A percentile compares a stretch with the other conserved stretches of the same genome.
These are phyloP conservation scores for Nadsonia commutata DNA, from an alignment of 1,139 yeast species.

Conservation along the genomic window DNA sequence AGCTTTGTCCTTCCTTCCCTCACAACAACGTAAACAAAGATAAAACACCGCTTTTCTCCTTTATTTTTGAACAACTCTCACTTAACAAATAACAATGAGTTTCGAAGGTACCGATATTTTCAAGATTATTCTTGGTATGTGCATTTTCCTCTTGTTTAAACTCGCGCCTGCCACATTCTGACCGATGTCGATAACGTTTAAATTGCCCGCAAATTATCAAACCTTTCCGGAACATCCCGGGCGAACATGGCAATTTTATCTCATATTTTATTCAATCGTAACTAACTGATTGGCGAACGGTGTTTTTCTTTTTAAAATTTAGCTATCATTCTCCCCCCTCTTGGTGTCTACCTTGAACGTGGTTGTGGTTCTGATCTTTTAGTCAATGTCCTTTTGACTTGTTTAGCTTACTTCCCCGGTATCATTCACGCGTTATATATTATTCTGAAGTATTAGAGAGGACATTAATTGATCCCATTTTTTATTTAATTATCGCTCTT, in stretches of 20 bases:
- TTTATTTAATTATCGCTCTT: no score
- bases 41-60: no score
- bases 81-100: constrained; percentile 16
- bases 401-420: constrained; percentile 49
- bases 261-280: no score
- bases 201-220: no score
- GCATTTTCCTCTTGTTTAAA: background rate
- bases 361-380: constrained; percentile 46
- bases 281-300: no score
- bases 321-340: constrained; percentile 57
- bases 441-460: constrained; percentile 20
- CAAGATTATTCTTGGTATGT: constrained; percentile 37
- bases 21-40: no score
- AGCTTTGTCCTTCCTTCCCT: no score
- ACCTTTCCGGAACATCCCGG: no score
- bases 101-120: constrained; percentile 30
- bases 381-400: constrained; percentile 44
- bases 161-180: background rate
- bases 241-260: background rate
- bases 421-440: constrained; percentile 51
- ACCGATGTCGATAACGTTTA: no score
- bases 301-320: no score
- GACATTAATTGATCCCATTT: no score
- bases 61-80: no score
- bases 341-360: constrained; percentile 58